Base-by-base conservation (phyloP, 495 filamentous ascomycete species). In the Hypoxylon perforatum region DNA sequence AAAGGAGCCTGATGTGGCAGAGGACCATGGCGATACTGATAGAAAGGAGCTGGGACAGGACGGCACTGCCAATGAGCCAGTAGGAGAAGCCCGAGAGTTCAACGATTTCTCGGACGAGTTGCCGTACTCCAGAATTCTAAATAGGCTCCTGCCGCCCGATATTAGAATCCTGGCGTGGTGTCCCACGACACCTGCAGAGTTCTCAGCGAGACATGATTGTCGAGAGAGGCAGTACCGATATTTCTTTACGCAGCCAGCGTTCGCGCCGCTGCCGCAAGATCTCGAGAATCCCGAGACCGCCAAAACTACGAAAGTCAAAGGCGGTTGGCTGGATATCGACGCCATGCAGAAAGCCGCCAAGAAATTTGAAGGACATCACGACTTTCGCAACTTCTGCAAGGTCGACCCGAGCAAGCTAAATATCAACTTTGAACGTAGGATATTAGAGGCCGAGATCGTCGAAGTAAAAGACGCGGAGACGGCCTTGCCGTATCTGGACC, bases 321-420 rank as follows among this genome's bases (percentile, higher is more conserved):
- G 74, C 28, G 81, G 83, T 38, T 81, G 81, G 82, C 72, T 99
- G 8, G 88, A 97, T 77, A 93, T 98, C 45, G 88, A 87, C 6
- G 88, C 88, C 14, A 99, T 99, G 95, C 85, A 86, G 2, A 76
- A 85, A 68, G 96, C 91, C 0, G 94, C 94, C 25, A 87, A 85
- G 71, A 76, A 86, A 46, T 93, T 91, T 61, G 87, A 92, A 65
- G 96, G 95, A 9, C 70, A 86, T 21, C 92, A 97, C 78, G 96
- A 99, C 77, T 98, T 98, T 80, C 87, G 95, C 11, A 99, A 99
- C 73, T 94, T 98, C 79, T 97, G 94, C 83, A 94, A 94, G 74
- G 77, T 97, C 36, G 96, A 99, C 78, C 81, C 87, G 0, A 85
- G 80, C 65, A 97, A 97, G 80, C 91, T 96, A 68, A 88, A 96